Base-by-base conservation (phyloP, 768 basidiomycete genomes). In the Nevesoporus exiguus region DNA sequence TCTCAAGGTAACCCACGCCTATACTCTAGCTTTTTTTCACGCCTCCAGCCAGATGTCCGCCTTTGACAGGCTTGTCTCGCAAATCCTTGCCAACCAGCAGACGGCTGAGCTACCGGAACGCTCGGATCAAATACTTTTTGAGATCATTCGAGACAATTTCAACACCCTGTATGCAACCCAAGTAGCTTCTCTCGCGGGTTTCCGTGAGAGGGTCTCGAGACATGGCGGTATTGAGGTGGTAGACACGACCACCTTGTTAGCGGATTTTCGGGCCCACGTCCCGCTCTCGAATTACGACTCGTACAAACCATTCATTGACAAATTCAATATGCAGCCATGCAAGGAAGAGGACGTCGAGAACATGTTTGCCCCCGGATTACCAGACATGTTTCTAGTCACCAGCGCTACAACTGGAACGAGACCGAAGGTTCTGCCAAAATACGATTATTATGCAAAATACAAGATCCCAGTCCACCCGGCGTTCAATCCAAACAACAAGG, bases 331-430 rank as follows among this genome's bases (percentile, higher is more conserved):
- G 17, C 30, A 13, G 3, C 62, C 58, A 21, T 64, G 62, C 57
- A 64, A 52, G 39, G 56, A 61, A 22, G 40, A 41, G 15, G 56
- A 64, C 3, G 54, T 64, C 30, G 13, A n/a, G 63, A 56, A 14
- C 44, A 7, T 40, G 39, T 19, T 40, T 40, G 6, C 39, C n/a
- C 39, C 39, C 10, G 39, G 19, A 19, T 1, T 64, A 11, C 62
- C 63, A 2, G 30, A 41, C 25, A 42, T 31, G 41, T 14, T 64
- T 0, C 50, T 43, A 5, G 8, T 43, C 10, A 56, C 63, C 2
- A 64, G 57, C 10, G 45, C 49, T 10, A 64, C 63, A 17, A 56
- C 62, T 6, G 55, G 62, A 19, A 42, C 41, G 7, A 34, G 17
- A 2, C 19, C 50, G 2, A 61, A 64, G 24, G 6, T 44, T 6